Evolutionary conservation across 2,329 filamentous ascomycete species (phyloP).

Genomic region (Diaporthe vaccinii): DNA sequence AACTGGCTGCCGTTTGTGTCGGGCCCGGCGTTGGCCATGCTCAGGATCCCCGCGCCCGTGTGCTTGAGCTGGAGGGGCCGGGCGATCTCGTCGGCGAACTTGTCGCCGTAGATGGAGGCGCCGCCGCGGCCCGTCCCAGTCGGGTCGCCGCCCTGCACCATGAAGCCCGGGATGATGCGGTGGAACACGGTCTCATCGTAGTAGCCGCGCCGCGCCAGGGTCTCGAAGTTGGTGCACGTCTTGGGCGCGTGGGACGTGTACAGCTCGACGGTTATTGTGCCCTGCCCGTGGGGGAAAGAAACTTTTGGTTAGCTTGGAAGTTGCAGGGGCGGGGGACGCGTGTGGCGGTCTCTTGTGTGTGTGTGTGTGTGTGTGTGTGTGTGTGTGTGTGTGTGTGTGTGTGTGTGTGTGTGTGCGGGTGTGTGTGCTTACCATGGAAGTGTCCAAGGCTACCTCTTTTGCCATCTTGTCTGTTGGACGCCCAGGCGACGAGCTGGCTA

Average conservation of each 20-base stretch:
- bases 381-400: neutral
- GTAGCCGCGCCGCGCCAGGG: conserved; percentile 85
- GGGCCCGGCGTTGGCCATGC: conserved; percentile 95
- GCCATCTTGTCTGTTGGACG: conserved; percentile 67
- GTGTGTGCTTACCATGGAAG: conserved; percentile 76
- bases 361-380: neutral
- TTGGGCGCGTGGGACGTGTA: conserved; percentile 91
- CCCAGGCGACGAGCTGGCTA: conserved; percentile 6
- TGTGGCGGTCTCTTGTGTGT: neutral
- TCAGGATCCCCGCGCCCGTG: conserved; percentile 92
- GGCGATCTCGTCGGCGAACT: conserved; percentile 91
- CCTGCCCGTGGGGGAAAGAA: conserved; percentile 63
- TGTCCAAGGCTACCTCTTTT: conserved; percentile 85
- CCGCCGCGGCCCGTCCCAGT: conserved; percentile 94
- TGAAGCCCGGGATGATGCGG: conserved; percentile 95
- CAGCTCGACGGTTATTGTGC: conserved; percentile 87
- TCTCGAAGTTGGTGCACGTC: conserved; percentile 89
- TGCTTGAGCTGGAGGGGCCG: conserved; percentile 75
- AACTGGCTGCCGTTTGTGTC: conserved; percentile 97
- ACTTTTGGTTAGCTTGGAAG: conserved; percentile 22
- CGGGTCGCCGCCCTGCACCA: conserved; percentile 95
- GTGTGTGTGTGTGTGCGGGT: neutral
- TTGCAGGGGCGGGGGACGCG: neutral
- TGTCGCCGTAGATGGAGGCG: conserved; percentile 89
- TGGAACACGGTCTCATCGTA: conserved; percentile 91